Evolutionary conservation across 148 eudicot genomes (phyloP).

Genomic region (Hydrangea macrophylla): DNA sequence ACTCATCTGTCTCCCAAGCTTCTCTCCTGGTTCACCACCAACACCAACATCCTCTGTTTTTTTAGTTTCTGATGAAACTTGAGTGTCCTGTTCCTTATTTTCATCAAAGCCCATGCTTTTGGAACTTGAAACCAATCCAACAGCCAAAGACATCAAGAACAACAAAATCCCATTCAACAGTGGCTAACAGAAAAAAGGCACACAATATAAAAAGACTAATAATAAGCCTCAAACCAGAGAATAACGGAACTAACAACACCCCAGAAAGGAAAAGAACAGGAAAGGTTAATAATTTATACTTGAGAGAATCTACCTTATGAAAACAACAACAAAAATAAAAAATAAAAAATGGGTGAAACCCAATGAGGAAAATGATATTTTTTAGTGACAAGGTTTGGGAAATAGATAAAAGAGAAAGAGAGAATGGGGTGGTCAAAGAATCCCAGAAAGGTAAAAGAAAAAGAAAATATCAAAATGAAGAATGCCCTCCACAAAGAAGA

Average conservation of each 20-base stretch:
- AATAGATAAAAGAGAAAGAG: slow-evolving; percentile 8
- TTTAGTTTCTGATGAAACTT: slow-evolving; percentile 9
- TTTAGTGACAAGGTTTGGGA: not conserved
- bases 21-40: slow-evolving; percentile 28
- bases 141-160: slow-evolving; percentile 36
- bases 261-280: not conserved
- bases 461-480: slow-evolving; percentile 8
- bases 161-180: slow-evolving; percentile 17
- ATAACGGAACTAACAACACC: not conserved
- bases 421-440: slow-evolving; percentile 39
- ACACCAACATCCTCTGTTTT: slow-evolving; percentile 26
- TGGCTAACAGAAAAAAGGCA: not conserved
- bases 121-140: slow-evolving; percentile 34
- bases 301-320: not conserved
- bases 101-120: slow-evolving; percentile 62
- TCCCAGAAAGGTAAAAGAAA: slow-evolving; percentile 18
- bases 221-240: not conserved
- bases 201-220: not conserved
- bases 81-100: slow-evolving; percentile 31
- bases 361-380: not conserved
- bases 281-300: not conserved
- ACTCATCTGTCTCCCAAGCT: slow-evolving; percentile 49
- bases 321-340: not conserved
- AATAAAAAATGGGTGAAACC: not conserved
- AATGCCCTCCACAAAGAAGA: slow-evolving; percentile 1